phyloP scores from a whole-genome alignment of 2,329 filamentous ascomycete genomes.

The Fusarium scirpi region DNA sequence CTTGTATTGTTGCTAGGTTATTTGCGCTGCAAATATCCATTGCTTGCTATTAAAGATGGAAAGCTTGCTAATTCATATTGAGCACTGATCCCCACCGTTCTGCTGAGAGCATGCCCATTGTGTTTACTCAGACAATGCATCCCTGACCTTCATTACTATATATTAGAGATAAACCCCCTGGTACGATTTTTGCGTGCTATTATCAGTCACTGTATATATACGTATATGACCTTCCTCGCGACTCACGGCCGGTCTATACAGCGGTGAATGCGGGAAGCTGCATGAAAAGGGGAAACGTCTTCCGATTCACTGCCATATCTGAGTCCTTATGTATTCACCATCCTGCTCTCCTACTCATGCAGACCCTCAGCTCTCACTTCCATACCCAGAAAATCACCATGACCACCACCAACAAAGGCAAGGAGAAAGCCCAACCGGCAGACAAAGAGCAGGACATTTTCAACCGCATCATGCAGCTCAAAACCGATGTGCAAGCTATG shows the following conservation, averaged over 20 bases:
- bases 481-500: slow-evolving; percentile 3
- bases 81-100: background rate
- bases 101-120: background rate
- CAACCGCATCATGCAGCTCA: background rate
- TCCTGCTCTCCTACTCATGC: too few species aligned
- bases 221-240: background rate
- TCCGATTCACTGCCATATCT: background rate
- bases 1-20: background rate
- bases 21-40: background rate
- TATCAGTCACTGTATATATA: background rate
- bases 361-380: background rate
- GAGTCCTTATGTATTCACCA: background rate
- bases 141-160: background rate
- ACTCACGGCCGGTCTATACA: background rate
- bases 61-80: background rate
- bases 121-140: background rate
- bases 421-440: background rate
- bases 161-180: background rate
- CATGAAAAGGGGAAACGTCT: background rate
- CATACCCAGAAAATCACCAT: background rate
- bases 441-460: background rate
- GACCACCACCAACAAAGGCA: background rate
- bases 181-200: background rate
- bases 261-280: background rate
- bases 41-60: background rate